Percentiles rank a stretch among this genome's conserved stretches.
Conservation (phyloP, 805 yeast genomes). For the Candida sanyiensis region DNA sequence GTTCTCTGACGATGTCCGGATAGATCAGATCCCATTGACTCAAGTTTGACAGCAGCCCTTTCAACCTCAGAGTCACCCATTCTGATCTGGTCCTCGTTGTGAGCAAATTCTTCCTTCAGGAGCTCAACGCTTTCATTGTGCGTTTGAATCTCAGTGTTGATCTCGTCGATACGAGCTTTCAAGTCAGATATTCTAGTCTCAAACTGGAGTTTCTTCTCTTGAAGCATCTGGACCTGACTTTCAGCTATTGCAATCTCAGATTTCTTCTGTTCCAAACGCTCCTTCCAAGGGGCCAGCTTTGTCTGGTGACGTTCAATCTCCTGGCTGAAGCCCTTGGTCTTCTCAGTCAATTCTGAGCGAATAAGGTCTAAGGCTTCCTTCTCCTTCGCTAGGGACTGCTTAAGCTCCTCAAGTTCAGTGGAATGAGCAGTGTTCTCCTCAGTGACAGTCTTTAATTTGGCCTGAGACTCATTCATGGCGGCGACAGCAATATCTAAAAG, state of each 20-base stretch:
- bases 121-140: conserved; percentile 42
- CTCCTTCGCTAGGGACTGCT: conserved; percentile 44
- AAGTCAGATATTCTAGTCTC: conserved; percentile 41
- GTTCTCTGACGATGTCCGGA: conserved; percentile 53
- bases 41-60: conserved; percentile 43
- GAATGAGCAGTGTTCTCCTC: conserved; percentile 40
- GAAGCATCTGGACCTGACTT: conserved; percentile 57
- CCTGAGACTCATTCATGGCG: conserved; percentile 38
- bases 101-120: conserved; percentile 44
- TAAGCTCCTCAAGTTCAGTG: conserved; percentile 40
- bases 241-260: conserved; percentile 59
- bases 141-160: conserved; percentile 43
- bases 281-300: conserved; percentile 79
- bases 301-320: conserved; percentile 60
- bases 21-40: conserved; percentile 49
- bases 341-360: conserved; percentile 59
- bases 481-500: conserved; percentile 42
- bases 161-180: conserved; percentile 37
- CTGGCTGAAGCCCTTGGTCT: conserved; percentile 62
- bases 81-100: conserved; percentile 46
- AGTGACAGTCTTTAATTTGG: conserved; percentile 40
- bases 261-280: conserved; percentile 54
- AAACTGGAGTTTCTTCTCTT: conserved; percentile 39
- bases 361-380: conserved; percentile 54
- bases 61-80: conserved; percentile 54